phyloP scores from a whole-genome alignment of 257 asterid genomes.

The Mentha longifolia region DNA sequence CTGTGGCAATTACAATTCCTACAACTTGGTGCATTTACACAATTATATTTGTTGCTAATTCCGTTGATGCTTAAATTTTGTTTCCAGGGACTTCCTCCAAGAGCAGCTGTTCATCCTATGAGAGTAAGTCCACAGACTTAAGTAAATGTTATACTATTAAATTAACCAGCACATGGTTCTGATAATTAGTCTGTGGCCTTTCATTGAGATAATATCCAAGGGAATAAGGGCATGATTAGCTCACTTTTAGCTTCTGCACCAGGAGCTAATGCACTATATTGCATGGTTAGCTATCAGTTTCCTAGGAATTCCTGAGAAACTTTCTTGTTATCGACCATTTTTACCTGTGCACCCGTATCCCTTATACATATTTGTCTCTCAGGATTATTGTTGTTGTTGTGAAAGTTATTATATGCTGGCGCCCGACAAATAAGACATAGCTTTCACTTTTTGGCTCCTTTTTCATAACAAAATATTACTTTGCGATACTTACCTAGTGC shows the following conservation, averaged over 20 bases:
- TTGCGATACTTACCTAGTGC: slow-evolving; percentile 41
- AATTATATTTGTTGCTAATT: slow-evolving; percentile 31
- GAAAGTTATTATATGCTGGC: slow-evolving; percentile 20
- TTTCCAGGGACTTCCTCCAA: slow-evolving; percentile 92
- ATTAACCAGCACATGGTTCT: neutral
- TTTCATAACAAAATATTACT: slow-evolving; percentile 16
- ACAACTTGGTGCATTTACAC: slow-evolving; percentile 21
- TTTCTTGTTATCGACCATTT: neutral
- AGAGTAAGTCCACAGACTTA: slow-evolving; percentile 66
- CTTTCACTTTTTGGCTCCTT: slow-evolving; percentile 15
- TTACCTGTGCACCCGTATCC: neutral
- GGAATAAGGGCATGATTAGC: slow-evolving; percentile 7
- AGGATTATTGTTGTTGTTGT: slow-evolving; percentile 1
- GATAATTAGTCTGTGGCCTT: slow-evolving; percentile 6
- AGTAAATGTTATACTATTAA: neutral
- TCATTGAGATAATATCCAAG: neutral
- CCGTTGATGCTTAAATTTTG: slow-evolving; percentile 30
- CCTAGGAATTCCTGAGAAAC: neutral
- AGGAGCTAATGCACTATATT: neutral
- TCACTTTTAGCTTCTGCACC: neutral
- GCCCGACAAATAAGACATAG: slow-evolving; percentile 9
- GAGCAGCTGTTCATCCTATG: slow-evolving; percentile 99
- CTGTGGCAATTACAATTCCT: slow-evolving; percentile 17
- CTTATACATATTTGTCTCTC: neutral
- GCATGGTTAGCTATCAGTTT: neutral